Conservation (phyloP, 148 eudicot species). For the Camellia lanceoleosa region DNA sequence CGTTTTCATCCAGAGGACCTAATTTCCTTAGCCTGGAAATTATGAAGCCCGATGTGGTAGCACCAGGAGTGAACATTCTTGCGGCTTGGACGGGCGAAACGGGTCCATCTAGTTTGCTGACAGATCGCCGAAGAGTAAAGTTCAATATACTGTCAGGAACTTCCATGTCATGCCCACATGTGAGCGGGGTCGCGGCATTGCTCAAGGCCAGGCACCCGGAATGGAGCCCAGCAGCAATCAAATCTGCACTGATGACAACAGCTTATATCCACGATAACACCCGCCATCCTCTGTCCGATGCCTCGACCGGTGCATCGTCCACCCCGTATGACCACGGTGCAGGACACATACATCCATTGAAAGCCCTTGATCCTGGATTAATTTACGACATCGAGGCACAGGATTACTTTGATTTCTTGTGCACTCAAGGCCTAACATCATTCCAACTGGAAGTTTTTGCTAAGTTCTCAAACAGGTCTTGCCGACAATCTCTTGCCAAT, state of each 20-base stretch:
- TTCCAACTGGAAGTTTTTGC: slow-evolving; percentile 55
- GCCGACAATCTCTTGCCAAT: slow-evolving; percentile 31
- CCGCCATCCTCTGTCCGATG: slow-evolving; percentile 43
- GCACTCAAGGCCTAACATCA: slow-evolving; percentile 52
- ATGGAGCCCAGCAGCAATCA: slow-evolving; percentile 86
- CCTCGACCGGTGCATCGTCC: slow-evolving; percentile 46
- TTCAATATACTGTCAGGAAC: slow-evolving; percentile 87
- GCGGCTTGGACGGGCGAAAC: slow-evolving; percentile 72
- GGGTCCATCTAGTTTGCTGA: slow-evolving; percentile 61
- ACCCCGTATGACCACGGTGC: slow-evolving; percentile 75
- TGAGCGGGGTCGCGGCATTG: slow-evolving; percentile 86
- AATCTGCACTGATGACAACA: slow-evolving; percentile 89
- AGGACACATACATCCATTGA: slow-evolving; percentile 80
- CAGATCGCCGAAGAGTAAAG: slow-evolving; percentile 54
- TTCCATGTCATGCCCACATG: slow-evolving; percentile 94
- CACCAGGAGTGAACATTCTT: slow-evolving; percentile 87
- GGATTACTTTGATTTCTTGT: slow-evolving; percentile 77
- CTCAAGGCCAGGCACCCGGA: slow-evolving; percentile 70
- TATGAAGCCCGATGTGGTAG: slow-evolving; percentile 74
- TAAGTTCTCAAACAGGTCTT: slow-evolving; percentile 43
- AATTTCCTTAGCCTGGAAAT: slow-evolving; percentile 62
- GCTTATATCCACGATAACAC: slow-evolving; percentile 67
- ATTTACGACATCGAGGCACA: slow-evolving; percentile 66
- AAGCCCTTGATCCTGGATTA: slow-evolving; percentile 77
- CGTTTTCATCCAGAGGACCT: slow-evolving; percentile 92